Base-by-base conservation (phyloP, 2,329 filamentous ascomycete species). In the Myotisia sp. region DNA sequence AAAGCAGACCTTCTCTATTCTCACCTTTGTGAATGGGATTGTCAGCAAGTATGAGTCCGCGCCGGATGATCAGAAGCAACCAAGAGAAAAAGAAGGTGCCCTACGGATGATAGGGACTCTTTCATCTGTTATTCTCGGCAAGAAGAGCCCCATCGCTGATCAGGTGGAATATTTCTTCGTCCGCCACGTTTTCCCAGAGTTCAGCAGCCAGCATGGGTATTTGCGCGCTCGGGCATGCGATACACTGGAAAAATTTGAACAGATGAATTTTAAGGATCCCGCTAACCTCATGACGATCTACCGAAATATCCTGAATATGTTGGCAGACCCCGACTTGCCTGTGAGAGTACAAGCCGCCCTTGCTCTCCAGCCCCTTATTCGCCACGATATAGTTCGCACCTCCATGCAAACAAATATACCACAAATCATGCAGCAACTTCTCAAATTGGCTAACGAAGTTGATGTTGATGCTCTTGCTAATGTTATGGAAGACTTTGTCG, bases 401-500 rank as follows among this genome's bases (percentile, higher is more conserved):
- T 90, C 82, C 59, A 95, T 98, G 90, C 86, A 94, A 60, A 76
- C 86, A 51, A 94, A 86, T 55, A 98, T 98, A 45, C 86, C 90
- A 10, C 92, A 92, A 50, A 95, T 98, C 51, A 98, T 98, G 90
- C 92, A 95, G 61, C 87, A 98, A 59, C 70, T 98, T 9, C 69
- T 98, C 36, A 95, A 95, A 63, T 67, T 98, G 37, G 87, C 90
- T 18, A 98, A 98, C 52, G 90, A 98, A 60, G 90, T 92, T 38
- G 90, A 98, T 53, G 87, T 98, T 30, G 90, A 98, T 57, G 86
- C 90, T 4, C 68, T 98, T 26, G 87, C 90, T 14, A 95, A 95
- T 51, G 90, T 98, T 24, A 98, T 98, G 90, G 90, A 98, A 59
- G 90, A 98, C 53, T 98, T 98, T 53, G 90, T 98, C 29, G 90